Evolutionary conservation across 345 rosid genomes (phyloP).

Genomic region (Kernera saxatilis): DNA sequence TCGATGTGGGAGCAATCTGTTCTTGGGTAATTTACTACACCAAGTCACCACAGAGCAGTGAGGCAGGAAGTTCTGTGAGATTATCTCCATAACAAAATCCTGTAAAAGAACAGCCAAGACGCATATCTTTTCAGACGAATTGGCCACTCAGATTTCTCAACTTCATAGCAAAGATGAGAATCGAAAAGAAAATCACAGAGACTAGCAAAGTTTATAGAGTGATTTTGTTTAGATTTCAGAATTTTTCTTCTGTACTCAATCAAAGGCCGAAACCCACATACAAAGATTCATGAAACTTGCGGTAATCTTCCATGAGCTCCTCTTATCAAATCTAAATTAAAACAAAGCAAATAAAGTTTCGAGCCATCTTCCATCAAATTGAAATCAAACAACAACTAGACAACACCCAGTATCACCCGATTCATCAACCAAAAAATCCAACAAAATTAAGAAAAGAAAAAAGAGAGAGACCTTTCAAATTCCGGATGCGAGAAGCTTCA

Average conservation of each 20-base stretch:
- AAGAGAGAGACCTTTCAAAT: constrained; percentile 7
- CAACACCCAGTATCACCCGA: neutral
- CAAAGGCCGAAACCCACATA: neutral
- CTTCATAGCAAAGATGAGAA: neutral
- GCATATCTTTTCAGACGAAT: neutral
- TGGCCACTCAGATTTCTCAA: neutral
- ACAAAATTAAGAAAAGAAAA: neutral
- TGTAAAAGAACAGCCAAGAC: constrained; percentile 25
- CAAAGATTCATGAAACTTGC: neutral
- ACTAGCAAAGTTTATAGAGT: neutral
- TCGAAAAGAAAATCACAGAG: neutral
- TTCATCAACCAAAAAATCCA: neutral
- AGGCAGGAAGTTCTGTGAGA: constrained; percentile 41
- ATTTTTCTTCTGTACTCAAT: too few relatives aligned
- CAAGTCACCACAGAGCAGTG: constrained; percentile 28
- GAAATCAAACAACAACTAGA: neutral
- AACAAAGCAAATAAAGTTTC: neutral
- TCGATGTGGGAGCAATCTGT: constrained; percentile 24
- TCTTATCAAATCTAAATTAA: neutral
- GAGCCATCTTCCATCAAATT: neutral
- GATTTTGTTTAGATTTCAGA: neutral
- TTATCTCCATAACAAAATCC: constrained; percentile 57
- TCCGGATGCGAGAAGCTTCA: constrained; percentile 16
- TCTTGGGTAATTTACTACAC: constrained; percentile 29
- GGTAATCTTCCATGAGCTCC: neutral